These are phyloP conservation scores for Carex pumila DNA, from an alignment of 176 grass and related monocot genomes.

Conservation along the genomic window DNA sequence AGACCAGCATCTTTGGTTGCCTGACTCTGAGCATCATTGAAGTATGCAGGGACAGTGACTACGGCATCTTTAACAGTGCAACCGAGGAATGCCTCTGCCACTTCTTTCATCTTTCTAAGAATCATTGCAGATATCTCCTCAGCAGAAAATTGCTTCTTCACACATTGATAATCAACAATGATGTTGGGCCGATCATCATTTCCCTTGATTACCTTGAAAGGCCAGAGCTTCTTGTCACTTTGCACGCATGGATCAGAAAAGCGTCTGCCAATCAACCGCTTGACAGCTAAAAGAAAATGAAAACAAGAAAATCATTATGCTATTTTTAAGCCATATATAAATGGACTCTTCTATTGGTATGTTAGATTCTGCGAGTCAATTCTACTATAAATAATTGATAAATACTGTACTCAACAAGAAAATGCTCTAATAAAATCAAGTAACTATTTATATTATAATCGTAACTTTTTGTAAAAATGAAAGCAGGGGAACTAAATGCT, in stretches of 20 bases:
- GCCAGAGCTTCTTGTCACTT: background rate
- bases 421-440: background rate
- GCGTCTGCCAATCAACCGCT: background rate
- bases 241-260: background rate
- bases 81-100: background rate
- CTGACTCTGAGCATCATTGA: background rate
- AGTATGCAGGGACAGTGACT: background rate
- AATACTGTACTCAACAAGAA: background rate
- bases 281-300: conserved; percentile 18
- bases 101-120: background rate
- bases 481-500: no score
- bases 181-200: background rate
- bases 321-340: background rate
- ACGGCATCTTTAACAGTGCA: background rate
- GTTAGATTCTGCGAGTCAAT: background rate
- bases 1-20: background rate
- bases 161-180: background rate
- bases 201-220: background rate
- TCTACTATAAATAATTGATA: background rate
- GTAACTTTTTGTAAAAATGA: background rate
- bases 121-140: background rate
- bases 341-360: background rate
- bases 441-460: background rate
- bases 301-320: background rate
- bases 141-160: background rate